Conservation (phyloP, 768 basidiomycete species). For the Hericium rajendrae region DNA sequence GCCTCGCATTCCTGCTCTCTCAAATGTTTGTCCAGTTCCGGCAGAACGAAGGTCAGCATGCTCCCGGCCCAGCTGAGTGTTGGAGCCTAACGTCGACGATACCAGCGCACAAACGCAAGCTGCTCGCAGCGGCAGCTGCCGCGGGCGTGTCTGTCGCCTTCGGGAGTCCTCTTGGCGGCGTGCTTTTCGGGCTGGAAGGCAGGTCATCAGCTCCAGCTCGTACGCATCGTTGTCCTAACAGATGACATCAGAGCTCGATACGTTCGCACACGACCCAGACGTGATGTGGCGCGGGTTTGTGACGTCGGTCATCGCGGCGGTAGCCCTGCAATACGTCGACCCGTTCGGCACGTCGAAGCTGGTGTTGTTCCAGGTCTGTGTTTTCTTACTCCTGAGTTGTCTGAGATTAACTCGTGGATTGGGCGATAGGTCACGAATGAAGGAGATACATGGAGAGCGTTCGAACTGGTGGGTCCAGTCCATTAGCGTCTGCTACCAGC, state of each 20-base stretch:
- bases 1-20: constrained; percentile 65
- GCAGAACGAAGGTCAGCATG: constrained; percentile 58
- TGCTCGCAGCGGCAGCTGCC: constrained; percentile 75
- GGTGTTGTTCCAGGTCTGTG: constrained; percentile 61
- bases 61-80: too few relatives aligned
- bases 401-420: not conserved
- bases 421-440: constrained; percentile 41
- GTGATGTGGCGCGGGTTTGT: constrained; percentile 86
- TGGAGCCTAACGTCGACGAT: not conserved
- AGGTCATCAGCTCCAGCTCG: not conserved
- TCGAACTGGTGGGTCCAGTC: constrained; percentile 44
- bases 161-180: constrained; percentile 79
- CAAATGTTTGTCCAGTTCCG: constrained; percentile 61
- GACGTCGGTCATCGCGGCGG: constrained; percentile 78
- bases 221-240: not conserved
- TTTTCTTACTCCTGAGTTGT: not conserved
- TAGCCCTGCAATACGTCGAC: constrained; percentile 75
- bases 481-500: constrained; percentile 7
- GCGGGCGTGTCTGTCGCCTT: constrained; percentile 87
- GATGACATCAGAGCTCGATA: constrained; percentile 43
- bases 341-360: constrained; percentile 82
- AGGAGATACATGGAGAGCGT: constrained; percentile 57
- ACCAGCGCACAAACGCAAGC: constrained; percentile 68
- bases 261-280: constrained; percentile 62
- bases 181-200: constrained; percentile 78